A percentile compares a stretch with the other conserved stretches of the same genome.
Conservation (phyloP, 2,329 filamentous ascomycete species). For the Pyricularia sp. region DNA sequence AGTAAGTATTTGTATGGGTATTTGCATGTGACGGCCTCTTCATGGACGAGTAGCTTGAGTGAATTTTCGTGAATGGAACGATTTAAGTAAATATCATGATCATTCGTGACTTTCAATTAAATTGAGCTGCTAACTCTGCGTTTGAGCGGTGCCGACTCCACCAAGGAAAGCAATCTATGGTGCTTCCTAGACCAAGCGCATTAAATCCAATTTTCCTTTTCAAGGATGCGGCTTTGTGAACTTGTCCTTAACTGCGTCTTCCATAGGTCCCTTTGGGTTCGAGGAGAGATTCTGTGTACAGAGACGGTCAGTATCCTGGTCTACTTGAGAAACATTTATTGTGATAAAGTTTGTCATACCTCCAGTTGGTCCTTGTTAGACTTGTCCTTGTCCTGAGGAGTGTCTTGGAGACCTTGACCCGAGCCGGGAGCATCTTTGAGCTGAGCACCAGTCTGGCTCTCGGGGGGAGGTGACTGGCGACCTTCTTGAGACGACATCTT, state of each 20-base stretch:
- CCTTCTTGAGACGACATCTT: slow-evolving; percentile 53
- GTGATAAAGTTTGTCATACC: slow-evolving; percentile 18
- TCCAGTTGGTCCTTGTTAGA: slow-evolving; percentile 40
- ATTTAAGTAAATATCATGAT: not conserved
- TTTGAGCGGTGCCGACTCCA: not conserved
- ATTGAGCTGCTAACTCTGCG: not conserved
- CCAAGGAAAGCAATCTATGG: not conserved
- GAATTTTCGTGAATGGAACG: not conserved
- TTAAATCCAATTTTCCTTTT: not conserved
- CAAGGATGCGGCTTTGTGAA: slow-evolving; percentile 34
- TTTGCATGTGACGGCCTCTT: not conserved
- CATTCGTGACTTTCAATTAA: not conserved
- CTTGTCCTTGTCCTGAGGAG: slow-evolving; percentile 10
- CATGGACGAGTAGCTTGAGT: not conserved
- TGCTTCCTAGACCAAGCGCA: not conserved
- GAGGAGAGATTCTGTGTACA: slow-evolving; percentile 35
- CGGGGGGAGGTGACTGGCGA: slow-evolving; percentile 66
- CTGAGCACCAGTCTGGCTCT: slow-evolving; percentile 53
- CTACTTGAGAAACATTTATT: not conserved
- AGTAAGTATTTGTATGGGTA: not conserved
- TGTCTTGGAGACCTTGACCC: slow-evolving; percentile 44
- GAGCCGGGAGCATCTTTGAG: slow-evolving; percentile 42
- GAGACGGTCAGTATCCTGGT: slow-evolving; percentile 4
- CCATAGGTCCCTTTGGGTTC: slow-evolving; percentile 54
- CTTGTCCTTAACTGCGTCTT: slow-evolving; percentile 46